A percentile compares a stretch with the other conserved stretches of the same genome.
phyloP scores from a whole-genome alignment of 192 early-diverging fungal genomes.

The Coemansia sp. region DNA sequence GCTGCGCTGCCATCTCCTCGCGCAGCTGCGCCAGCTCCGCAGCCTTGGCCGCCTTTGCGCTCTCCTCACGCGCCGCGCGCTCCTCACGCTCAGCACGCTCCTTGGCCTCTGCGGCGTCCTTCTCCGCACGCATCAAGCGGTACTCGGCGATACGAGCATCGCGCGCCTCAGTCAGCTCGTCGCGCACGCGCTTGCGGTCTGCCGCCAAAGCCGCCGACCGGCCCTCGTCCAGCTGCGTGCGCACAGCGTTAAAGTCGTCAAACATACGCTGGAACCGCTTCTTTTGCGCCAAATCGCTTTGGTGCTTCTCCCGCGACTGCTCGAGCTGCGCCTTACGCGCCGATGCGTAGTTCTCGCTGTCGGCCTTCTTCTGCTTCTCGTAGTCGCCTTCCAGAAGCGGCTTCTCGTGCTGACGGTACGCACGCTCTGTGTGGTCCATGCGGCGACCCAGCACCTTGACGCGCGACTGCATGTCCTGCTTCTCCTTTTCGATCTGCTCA shows the following conservation, averaged over 20 bases:
- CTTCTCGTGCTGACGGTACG: conserved; percentile 86
- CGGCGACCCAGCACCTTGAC: conserved; percentile 72
- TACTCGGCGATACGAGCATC: conserved; percentile 52
- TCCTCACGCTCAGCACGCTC: conserved; percentile 54
- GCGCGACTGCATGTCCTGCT: conserved; percentile 74
- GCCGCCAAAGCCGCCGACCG: conserved; percentile 61
- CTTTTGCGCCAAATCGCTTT: conserved; percentile 74
- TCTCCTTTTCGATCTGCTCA: conserved; percentile 88
- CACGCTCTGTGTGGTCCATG: conserved; percentile 90
- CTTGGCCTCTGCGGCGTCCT: conserved; percentile 45
- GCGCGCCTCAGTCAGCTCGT: conserved; percentile 52
- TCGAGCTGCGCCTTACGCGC: conserved; percentile 68
- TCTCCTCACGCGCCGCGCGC: conserved; percentile 33
- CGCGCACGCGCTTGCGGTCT: conserved; percentile 60
- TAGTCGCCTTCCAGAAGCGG: conserved; percentile 89
- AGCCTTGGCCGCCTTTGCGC: conserved; percentile 36
- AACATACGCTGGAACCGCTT: conserved; percentile 75
- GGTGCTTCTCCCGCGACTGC: conserved; percentile 63
- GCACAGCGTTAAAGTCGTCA: conserved; percentile 70
- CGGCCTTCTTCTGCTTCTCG: conserved; percentile 81
- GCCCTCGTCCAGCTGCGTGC: conserved; percentile 54
- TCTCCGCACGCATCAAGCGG: conserved; percentile 41
- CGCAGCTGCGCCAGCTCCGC: conserved; percentile 43
- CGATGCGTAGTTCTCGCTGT: conserved; percentile 74
- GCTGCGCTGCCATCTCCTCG: conserved; percentile 47